Evolutionary conservation across 1,139 yeast species (phyloP), one percentile per base, ranked within the genome.

Genomic region (Pneumocystis wakefieldiae): DNA sequence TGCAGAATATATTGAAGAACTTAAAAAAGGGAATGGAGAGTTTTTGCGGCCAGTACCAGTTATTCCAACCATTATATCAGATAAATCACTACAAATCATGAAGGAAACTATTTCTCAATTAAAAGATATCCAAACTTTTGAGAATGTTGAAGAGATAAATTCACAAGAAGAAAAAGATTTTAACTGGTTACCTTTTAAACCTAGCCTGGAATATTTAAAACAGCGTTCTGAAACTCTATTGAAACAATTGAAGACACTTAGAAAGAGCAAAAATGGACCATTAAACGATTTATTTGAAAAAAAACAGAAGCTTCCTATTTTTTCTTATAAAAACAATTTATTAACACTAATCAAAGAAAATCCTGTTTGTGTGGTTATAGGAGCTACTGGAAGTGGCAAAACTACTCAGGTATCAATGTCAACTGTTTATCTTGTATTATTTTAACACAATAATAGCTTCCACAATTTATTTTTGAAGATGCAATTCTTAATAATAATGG

Each of bases 371-470:
- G 83, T 92, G 0, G 85, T 94, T 15, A 80, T 92, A 39, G 98
- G 98, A 77, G 97, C 92, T 69, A 92, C 98, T 0, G 98, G 98
- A 74, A 88, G 96, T 6, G 98, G 98, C 77, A 92, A 92, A 73
- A 91, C 98, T 6, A 92, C 98, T 0, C 98, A 92, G 75, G 48
- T 65, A 48, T 65, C 64, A 29, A 48, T 10, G 10, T 24, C 10
- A 48, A 4, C 4, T 48, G 15, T 48, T 48, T 24, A 24, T 48
- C 6, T 57, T 65, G 1, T 65, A 19, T 29, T 24, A 42, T 37
- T 37, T 39, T 57, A 86, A 85, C 70, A 83, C 88, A 0, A 85
- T 91, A 0, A 91, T 57, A 86, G 70, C 81, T 86, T 39, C 92
- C 87, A 3, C 95, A 87, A 70, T 86, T 86, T 68, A 76, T 87